Conservation (phyloP, 192 early-diverging fungal species). For the Thamnidium elegans region DNA sequence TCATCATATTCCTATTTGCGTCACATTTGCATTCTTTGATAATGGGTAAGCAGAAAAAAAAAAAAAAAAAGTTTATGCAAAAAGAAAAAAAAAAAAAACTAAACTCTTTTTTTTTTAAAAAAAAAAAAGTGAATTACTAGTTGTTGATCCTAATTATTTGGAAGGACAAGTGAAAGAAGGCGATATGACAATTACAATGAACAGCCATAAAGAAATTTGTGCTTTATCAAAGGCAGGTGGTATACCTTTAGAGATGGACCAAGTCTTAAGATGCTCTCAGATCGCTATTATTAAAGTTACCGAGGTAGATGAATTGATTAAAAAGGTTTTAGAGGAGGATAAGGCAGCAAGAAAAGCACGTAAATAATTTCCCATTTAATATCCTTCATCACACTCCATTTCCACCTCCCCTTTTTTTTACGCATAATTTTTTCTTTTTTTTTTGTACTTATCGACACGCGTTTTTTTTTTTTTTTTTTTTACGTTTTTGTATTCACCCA, state of each 20-base stretch:
- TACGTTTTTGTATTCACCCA: no score
- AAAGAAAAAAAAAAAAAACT: neutral
- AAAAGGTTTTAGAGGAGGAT: slow-evolving; percentile 63
- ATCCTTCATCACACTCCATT: no score
- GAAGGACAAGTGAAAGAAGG: slow-evolving; percentile 87
- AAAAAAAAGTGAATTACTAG: slow-evolving; percentile 50
- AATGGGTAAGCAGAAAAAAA: slow-evolving; percentile 52
- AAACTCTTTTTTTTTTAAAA: neutral
- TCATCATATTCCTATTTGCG: slow-evolving; percentile 93
- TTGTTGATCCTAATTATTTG: slow-evolving; percentile 81
- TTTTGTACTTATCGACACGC: no score
- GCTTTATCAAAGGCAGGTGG: slow-evolving; percentile 91
- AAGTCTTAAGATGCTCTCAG: slow-evolving; percentile 79
- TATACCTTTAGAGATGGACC: slow-evolving; percentile 66
- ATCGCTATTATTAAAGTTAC: slow-evolving; percentile 73
- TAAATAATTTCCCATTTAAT: no score
- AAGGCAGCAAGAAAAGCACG: slow-evolving; percentile 18
- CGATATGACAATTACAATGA: slow-evolving; percentile 86
- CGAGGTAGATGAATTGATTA: slow-evolving; percentile 78
- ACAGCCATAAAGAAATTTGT: slow-evolving; percentile 90
- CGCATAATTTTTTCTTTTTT: no score
- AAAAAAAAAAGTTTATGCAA: neutral
- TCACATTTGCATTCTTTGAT: slow-evolving; percentile 92
- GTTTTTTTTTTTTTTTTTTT: no score
- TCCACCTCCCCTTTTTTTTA: no score